Conservation (phyloP, 2,329 filamentous ascomycete species). For the Botrytis hyacinthi region DNA sequence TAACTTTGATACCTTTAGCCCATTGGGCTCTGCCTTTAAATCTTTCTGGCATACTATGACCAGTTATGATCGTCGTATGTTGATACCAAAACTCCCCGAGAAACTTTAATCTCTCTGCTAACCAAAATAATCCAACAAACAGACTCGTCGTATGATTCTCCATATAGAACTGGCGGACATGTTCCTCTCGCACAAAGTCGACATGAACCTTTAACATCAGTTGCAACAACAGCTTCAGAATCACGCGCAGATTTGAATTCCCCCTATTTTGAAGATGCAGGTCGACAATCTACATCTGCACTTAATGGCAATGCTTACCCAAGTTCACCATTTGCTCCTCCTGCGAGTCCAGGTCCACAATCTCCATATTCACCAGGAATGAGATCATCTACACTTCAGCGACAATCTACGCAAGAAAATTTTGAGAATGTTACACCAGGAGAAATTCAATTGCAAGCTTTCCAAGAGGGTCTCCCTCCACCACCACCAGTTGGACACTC, state of each 20-base stretch:
- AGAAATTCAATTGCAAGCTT: slow-evolving; percentile 96
- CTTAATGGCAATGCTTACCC: slow-evolving; percentile 59
- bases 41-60: slow-evolving; percentile 91
- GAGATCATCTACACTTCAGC: slow-evolving; percentile 70
- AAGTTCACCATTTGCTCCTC: slow-evolving; percentile 30
- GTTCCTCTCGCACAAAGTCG: slow-evolving; percentile 82
- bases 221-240: slow-evolving; percentile 81
- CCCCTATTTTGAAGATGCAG: slow-evolving; percentile 72
- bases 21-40: slow-evolving; percentile 71
- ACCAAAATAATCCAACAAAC: slow-evolving; percentile 23
- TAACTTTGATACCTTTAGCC: background rate
- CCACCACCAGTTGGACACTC: slow-evolving; percentile 85
- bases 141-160: slow-evolving; percentile 94
- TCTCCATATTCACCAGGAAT: slow-evolving; percentile 85
- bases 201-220: slow-evolving; percentile 78
- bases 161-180: slow-evolving; percentile 86
- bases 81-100: slow-evolving; percentile 2
- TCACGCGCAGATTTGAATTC: slow-evolving; percentile 81
- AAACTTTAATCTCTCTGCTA: background rate
- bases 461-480: slow-evolving; percentile 86
- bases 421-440: slow-evolving; percentile 71
- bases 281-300: slow-evolving; percentile 51
- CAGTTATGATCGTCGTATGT: slow-evolving; percentile 66
- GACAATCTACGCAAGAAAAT: slow-evolving; percentile 60
- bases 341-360: slow-evolving; percentile 57